These are phyloP conservation scores for Hyphodiscus hymeniophilus DNA, from an alignment of 495 filamentous ascomycete species.

Conservation along the genomic window DNA sequence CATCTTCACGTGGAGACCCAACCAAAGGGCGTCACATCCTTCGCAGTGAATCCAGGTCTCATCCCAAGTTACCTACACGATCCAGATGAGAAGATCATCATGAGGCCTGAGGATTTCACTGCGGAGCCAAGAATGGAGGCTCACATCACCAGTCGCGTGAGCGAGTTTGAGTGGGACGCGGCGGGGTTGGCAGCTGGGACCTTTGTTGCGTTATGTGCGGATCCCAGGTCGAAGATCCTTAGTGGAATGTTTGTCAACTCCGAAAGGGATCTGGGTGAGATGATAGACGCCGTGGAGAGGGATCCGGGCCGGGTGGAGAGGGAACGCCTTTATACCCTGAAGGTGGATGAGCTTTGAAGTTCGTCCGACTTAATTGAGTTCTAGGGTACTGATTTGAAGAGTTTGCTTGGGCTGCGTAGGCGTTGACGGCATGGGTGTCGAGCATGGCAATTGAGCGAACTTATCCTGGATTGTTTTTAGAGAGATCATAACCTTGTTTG, in stretches of 20 bases:
- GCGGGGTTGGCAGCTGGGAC: constrained; percentile 21
- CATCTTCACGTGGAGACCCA: constrained; percentile 21
- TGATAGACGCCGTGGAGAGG: constrained; percentile 19
- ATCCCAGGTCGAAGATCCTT: constrained; percentile 17
- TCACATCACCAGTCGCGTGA: constrained; percentile 12
- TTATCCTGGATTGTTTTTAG: too few relatives aligned
- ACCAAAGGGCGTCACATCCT: constrained; percentile 22
- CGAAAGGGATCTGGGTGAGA: constrained; percentile 22
- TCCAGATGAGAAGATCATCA: constrained; percentile 5
- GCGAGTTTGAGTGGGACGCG: constrained; percentile 17
- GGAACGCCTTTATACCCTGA: constrained; percentile 21
- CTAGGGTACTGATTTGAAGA: too few relatives aligned
- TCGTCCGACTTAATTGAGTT: too few relatives aligned
- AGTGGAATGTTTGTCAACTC: constrained; percentile 24
- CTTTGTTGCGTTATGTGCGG: constrained; percentile 21
- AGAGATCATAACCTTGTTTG: too few relatives aligned
- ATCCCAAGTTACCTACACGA: constrained; percentile 18
- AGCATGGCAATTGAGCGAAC: too few relatives aligned
- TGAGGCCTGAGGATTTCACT: constrained; percentile 7
- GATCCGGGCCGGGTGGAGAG: constrained; percentile 18
- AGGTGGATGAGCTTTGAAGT: constrained; percentile 24
- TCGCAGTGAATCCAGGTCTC: constrained; percentile 26
- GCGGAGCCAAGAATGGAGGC: constrained; percentile 8
- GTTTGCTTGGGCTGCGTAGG: too few relatives aligned
- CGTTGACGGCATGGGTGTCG: too few relatives aligned